Base-by-base conservation (phyloP, 768 basidiomycete genomes). In the Sporobolomyces pararoseus region DNA sequence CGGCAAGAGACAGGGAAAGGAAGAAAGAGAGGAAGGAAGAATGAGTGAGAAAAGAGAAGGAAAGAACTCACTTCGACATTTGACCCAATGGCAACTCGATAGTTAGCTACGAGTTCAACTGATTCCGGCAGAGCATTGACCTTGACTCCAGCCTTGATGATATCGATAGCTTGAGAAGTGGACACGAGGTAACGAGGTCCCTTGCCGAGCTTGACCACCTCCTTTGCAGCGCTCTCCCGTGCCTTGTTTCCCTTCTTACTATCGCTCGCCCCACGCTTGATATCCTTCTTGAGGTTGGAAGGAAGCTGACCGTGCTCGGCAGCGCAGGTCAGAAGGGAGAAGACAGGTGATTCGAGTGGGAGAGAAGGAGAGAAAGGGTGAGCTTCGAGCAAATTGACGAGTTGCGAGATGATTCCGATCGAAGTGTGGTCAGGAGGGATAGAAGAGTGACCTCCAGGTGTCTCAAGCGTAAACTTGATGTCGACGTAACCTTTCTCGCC, bases 401-500 rank as follows among this genome's bases (percentile, higher is more conserved):
- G 78, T 2, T 85, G 81, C 9, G 92, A 83, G 51, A 94, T 85
- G 62, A 92, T 87, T 14, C 91, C 91, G 66, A 94, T 90, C 61
- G 70, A 77, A 4, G 91, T 94, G 73, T 96, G 91, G 3, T 81
- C 76, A 17, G 91, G 91, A 17, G 92, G 92, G n/a, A 91, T 80
- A 75, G 88, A 89, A 0, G 91, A 92, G 79, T 94, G 92, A 0
- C 91, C 91, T 14, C 91, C 60, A 39, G 23, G 49, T 25, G 37
- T 27, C 35, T 4, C 29, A 39, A 59, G 58, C 16, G 65, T 60
- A 90, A 87, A 81, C 17, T 83, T 80, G 19, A 91, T 85, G 65
- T 86, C 83, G 29, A 91, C 82, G 23, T 79, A 81, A 17, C 86
- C 84, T 76, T 90, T 83, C 14, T 25, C 81, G 79, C 63, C 76